Evolutionary conservation across 495 filamentous ascomycete genomes (phyloP).

Genomic region (Trichoderma asperelloides): DNA sequence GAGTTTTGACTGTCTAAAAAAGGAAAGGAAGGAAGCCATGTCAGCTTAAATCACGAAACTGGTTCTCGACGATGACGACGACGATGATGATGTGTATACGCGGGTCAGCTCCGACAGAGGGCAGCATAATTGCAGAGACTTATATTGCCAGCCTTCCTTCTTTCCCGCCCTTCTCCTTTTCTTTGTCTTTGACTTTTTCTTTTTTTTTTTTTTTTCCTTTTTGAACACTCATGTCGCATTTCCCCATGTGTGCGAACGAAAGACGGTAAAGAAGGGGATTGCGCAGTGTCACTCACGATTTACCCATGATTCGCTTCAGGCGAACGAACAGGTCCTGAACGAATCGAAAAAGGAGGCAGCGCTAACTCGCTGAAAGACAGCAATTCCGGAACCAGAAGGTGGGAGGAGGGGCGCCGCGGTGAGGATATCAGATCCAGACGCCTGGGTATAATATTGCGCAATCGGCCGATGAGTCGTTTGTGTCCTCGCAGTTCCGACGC

Average conservation of each 20-base stretch:
- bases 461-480: background rate
- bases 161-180: background rate
- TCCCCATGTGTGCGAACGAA: background rate
- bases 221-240: background rate
- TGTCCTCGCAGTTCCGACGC: background rate
- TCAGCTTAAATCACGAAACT: background rate
- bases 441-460: background rate
- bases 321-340: background rate
- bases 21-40: background rate
- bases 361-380: background rate
- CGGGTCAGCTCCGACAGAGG: background rate
- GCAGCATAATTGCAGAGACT: background rate
- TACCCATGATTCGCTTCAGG: background rate
- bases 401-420: background rate
- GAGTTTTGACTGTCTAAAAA: conserved; percentile 77
- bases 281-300: background rate
- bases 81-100: background rate
- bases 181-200: too few relatives aligned
- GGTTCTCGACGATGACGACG: background rate
- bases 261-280: background rate
- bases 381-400: background rate
- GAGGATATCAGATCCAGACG: background rate
- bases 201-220: background rate
- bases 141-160: background rate
- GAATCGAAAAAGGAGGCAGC: background rate